phyloP scores from a whole-genome alignment of 208 protist genomes.

The Acanthamoeba quina region DNA sequence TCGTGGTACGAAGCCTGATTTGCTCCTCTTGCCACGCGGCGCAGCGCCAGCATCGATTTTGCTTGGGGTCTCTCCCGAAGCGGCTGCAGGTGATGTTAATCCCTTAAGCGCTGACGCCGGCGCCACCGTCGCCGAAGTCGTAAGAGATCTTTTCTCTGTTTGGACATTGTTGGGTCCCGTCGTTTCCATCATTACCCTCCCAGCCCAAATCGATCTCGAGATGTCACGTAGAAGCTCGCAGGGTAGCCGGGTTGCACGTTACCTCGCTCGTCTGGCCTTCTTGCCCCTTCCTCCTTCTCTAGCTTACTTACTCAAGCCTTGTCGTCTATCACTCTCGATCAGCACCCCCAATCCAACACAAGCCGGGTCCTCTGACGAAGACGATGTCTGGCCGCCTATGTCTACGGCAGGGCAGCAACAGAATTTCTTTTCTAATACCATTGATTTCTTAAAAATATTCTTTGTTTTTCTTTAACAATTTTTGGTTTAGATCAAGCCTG shows the following conservation, averaged over 20 bases:
- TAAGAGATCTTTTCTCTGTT: not conserved
- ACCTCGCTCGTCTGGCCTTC: too few relatives aligned
- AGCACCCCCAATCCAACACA: too few relatives aligned
- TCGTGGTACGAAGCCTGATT: slow-evolving; percentile 44
- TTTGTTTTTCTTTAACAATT: too few relatives aligned
- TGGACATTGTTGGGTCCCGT: too few relatives aligned
- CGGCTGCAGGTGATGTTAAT: not conserved
- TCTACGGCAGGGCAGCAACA: not conserved
- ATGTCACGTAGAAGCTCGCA: too few relatives aligned
- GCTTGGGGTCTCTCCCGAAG: not conserved
- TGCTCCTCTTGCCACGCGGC: not conserved
- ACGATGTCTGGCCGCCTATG: not conserved
- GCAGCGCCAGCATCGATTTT: not conserved
- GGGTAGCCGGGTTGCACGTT: too few relatives aligned
- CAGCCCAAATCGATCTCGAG: too few relatives aligned
- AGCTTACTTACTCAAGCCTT: too few relatives aligned
- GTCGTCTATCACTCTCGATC: too few relatives aligned
- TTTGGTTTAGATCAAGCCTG: not conserved
- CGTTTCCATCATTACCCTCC: too few relatives aligned
- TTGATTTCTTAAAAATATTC: not conserved
- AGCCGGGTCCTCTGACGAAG: too few relatives aligned
- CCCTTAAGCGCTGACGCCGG: not conserved
- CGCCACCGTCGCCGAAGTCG: not conserved
- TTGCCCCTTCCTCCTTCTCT: too few relatives aligned
- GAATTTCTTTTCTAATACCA: not conserved